Evolutionary conservation across 257 asterid species (phyloP), one percentile per base, ranked within the genome.

Genomic region (Oldenlandia corymbosa): DNA sequence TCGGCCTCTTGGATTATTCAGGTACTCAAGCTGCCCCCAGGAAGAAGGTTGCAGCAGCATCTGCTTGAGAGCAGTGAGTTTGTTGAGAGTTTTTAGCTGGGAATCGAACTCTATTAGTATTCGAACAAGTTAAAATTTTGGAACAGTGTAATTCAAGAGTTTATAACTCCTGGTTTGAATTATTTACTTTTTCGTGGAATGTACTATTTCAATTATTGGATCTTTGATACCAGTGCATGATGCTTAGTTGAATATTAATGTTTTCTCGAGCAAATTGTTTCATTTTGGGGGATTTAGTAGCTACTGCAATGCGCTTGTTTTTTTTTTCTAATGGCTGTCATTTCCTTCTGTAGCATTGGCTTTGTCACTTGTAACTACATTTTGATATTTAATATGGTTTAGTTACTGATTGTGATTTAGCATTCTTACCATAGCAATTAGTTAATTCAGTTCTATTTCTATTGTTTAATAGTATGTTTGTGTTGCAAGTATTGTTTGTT

Each of bases 1-100:
- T 32, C 0, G 6, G 12, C 5, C 14, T 64, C 9, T 42, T 64
- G 32, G 36, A 17, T 49, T 32, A 39, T 36, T 31, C 30, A 86
- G 94, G 91, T 66, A 80, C 87, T 7, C 77, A 84, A 75, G 91
- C 91, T 37, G 91, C 95, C 52, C 95, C 95, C 17, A 84, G 95
- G 87, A 84, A 78, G 76, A 86, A 86, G 87, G 66, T 71, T 46
- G 85, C 81, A 6, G 81, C 77, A 54, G 81, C 87, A 48, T 78
- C 91, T 68, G 78, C 88, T 69, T 84, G 57, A 64, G 59, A n/a
- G 24, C 0, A 20, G 42, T 49, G 58, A 21, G 43, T 5, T 61
- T 60, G 24, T n/a, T n/a, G 27, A 20, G 20, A 58, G 23, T 20
- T 31, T n/a, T n/a, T 58, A 58, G 64, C 37, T 58, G 14, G 49